Percentiles rank a stretch among this genome's conserved stretches.
Conservation (phyloP, 2,329 filamentous ascomycete species). For the Neospermospora avenae region DNA sequence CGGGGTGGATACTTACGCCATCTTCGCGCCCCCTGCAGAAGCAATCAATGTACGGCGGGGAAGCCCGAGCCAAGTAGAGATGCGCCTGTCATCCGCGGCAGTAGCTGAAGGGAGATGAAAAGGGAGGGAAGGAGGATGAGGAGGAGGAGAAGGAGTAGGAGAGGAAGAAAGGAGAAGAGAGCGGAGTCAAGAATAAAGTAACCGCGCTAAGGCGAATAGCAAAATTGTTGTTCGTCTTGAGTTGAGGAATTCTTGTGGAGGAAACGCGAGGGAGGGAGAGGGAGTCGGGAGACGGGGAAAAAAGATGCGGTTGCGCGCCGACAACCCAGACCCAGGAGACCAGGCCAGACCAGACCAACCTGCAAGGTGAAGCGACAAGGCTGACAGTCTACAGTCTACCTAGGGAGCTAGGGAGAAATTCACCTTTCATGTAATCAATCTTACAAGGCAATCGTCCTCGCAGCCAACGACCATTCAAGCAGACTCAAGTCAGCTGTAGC, state of each 20-base stretch:
- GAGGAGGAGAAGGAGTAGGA: background rate
- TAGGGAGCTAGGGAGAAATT: background rate
- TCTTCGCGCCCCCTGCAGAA: background rate
- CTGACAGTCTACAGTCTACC: background rate
- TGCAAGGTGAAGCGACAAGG: background rate
- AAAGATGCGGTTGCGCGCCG: background rate
- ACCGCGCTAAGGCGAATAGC: background rate
- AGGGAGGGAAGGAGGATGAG: too few relatives aligned
- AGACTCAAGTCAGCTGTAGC: background rate
- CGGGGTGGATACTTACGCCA: slow-evolving; percentile 1
- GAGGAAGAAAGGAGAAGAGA: background rate
- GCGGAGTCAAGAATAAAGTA: background rate
- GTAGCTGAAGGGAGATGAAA: background rate
- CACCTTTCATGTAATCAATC: too few relatives aligned
- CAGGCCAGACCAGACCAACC: too few relatives aligned
- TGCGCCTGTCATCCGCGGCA: background rate
- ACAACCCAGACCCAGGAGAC: too few relatives aligned
- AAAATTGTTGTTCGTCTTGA: background rate
- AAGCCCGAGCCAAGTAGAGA: background rate
- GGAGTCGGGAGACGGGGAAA: background rate
- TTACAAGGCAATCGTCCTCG: background rate
- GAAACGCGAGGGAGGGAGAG: background rate
- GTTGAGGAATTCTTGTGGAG: too few relatives aligned
- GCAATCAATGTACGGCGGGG: background rate
- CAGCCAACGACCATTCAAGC: too few relatives aligned